Base-by-base conservation (phyloP, 1,139 yeast genomes). In the Chernovozyma sophiae-reginae region DNA sequence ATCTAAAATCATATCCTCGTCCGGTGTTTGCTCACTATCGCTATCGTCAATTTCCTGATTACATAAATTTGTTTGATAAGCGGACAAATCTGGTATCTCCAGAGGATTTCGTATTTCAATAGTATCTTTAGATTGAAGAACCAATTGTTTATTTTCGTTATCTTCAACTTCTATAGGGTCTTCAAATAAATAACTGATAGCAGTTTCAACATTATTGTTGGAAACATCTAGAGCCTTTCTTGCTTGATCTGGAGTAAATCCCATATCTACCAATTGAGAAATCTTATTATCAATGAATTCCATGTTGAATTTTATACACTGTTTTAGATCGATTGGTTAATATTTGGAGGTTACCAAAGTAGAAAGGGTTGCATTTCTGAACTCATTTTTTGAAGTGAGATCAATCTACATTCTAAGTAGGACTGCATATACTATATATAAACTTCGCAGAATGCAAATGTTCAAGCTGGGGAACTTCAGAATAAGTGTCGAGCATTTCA, bases 221-320 rank as follows among this genome's bases (percentile, higher is more conserved):
- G 76, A 51, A 22, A 53, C 53, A 39, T 55, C 40, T 33, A 75
- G 58, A 0, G 80, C 81, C 19, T 53, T 56, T 7, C 43, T 44
- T 0, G 79, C 72, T 41, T 65, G 65, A 20, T 66, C 74, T 4
- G 57, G 60, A 41, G 71, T 53, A 52, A 81, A 74, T 24, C 87
- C 89, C 87, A 81, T 81, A 38, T 75, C 84, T 35, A 64, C 58
- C 41, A 81, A 68, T 48, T 64, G 68, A 25, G 44, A 47, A 17
- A 70, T 51, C 33, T 52, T 49, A 28, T 45, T 43, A n/a, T 46
- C 43, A 38, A 40, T 38, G 29, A 13, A 31, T 11, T 35, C 37
- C n/a, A n/a, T 15, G 36, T 20, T 32, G 29, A 28, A 20, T 18
- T 29, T n/a, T 11, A 27, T 8, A 16, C 11, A 12, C 25, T 24